Evolutionary conservation across 495 filamentous ascomycete species (phyloP), one percentile per base, ranked within the genome.

Genomic region (Lasiosphaeris hirsuta): DNA sequence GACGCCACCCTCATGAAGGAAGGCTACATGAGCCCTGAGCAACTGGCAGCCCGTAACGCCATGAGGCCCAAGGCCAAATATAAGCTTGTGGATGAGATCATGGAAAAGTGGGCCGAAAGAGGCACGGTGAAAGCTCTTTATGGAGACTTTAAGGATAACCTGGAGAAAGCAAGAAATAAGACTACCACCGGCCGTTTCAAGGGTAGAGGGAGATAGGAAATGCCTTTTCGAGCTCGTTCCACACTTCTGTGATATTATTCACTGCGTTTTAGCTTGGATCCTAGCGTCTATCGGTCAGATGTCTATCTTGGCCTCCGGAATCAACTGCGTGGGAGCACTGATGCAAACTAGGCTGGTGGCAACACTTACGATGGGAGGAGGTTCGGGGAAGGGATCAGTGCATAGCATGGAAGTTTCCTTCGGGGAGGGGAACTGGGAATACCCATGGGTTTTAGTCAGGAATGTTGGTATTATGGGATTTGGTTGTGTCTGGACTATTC

Each of bases 1-100:
- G 75, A 87, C 11, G 75, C 82, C 13, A 81, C 81, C 51, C 80
- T 94, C 4, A 64, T 72, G 5, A 62, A 63, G 10, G 72, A 81
- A 47, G 86, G 86, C 10, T 77, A 84, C 56, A 73, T 78, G 69
- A 38, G 43, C 1, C 48, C 67, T 0, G 13, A 37, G 8, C 80
- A 71, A 23, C 73, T 81, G 40, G 77, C 76, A 7, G 75, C 76
- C 58, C 64, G 72, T 1, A 66, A 68, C 42, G 60, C 51, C 33
- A 69, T 71, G 60, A 72, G 78, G 54, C 64, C 78, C 36, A 82
- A 80, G 67, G 79, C 83, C 18, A 75, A 74, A 40, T 76, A 81
- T 7, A 74, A 75, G 1, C 74, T 82, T 6, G 80, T 81, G 14
- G 75, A 78, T 67, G 62, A 78, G 54, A 77, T 77, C 15, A 51